A percentile compares a stretch with the other conserved stretches of the same genome.
phyloP scores from a whole-genome alignment of 148 eudicot species.

The Vaccinium corymbosum region DNA sequence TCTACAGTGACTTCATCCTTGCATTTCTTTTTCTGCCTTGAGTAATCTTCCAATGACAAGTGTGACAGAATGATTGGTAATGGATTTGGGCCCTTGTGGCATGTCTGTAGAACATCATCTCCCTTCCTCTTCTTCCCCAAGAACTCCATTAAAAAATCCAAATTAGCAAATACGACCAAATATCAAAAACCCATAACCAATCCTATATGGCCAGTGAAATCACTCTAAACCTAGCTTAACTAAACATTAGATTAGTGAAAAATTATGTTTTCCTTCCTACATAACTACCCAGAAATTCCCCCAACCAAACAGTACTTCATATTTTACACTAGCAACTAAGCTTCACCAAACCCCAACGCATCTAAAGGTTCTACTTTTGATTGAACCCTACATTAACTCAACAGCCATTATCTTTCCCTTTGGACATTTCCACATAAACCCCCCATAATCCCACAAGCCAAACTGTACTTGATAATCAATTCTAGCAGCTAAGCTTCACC shows the following conservation, averaged over 20 bases:
- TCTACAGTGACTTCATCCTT: conserved; percentile 47
- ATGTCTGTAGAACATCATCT: conserved; percentile 39
- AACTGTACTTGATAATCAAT: too few relatives aligned
- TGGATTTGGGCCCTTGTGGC: conserved; percentile 32
- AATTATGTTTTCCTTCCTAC: background rate
- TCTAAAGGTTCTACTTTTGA: conserved; percentile 20
- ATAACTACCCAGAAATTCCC: background rate
- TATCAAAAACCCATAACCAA: conserved; percentile 3
- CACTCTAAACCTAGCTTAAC: background rate
- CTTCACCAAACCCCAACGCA: conserved; percentile 17
- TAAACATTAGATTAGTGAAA: background rate
- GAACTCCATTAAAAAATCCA: conserved; percentile 43
- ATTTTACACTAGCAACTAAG: conserved; percentile 12
- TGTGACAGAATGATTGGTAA: conserved; percentile 57
- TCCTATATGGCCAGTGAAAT: background rate
- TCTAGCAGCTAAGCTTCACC: too few relatives aligned
- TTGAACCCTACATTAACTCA: conserved; percentile 5
- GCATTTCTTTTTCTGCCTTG: conserved; percentile 58
- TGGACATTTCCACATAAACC: too few relatives aligned
- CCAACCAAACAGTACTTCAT: background rate
- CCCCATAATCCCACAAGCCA: too few relatives aligned
- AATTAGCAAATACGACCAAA: conserved; percentile 11
- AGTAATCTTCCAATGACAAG: conserved; percentile 59
- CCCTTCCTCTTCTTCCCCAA: conserved; percentile 78
- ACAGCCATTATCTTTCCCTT: too few relatives aligned